phyloP scores from a whole-genome alignment of 1,284 basidiomycete genomes.

The Spongispora temasekensis region DNA sequence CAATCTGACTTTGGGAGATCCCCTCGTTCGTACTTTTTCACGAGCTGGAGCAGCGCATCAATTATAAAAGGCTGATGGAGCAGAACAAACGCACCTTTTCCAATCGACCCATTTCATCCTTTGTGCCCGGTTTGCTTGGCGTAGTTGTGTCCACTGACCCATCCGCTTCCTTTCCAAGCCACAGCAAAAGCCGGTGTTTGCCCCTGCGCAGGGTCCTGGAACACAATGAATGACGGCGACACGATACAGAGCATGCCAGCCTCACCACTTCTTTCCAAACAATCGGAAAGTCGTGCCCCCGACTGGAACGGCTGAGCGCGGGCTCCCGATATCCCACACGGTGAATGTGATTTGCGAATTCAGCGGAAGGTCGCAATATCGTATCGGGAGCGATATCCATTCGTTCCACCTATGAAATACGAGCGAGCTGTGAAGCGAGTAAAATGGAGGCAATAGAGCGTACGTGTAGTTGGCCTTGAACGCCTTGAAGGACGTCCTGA shows the following conservation, averaged over 20 bases:
- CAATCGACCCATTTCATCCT: slow-evolving; percentile 92
- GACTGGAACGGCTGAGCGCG: slow-evolving; percentile 72
- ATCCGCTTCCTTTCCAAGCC: slow-evolving; percentile 85
- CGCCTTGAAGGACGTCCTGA: slow-evolving; percentile 89
- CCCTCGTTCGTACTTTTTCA: slow-evolving; percentile 95
- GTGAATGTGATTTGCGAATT: slow-evolving; percentile 91
- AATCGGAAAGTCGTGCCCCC: slow-evolving; percentile 90
- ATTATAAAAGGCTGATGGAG: not conserved
- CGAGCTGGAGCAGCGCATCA: slow-evolving; percentile 55
- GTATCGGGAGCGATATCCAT: slow-evolving; percentile 88
- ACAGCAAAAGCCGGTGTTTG: slow-evolving; percentile 87
- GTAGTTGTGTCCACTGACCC: slow-evolving; percentile 80
- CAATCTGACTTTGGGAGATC: slow-evolving; percentile 95
- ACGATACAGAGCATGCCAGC: slow-evolving; percentile 17
- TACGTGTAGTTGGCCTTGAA: slow-evolving; percentile 85
- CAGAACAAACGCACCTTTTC: slow-evolving; percentile 73
- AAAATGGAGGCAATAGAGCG: slow-evolving; percentile 21
- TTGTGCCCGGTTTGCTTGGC: slow-evolving; percentile 77
- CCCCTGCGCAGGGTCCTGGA: slow-evolving; percentile 84
- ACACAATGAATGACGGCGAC: slow-evolving; percentile 6
- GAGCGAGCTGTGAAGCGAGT: slow-evolving; percentile 1
- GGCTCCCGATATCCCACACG: slow-evolving; percentile 90
- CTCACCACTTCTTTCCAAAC: slow-evolving; percentile 88
- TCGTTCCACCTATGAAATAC: slow-evolving; percentile 82
- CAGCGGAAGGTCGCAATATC: slow-evolving; percentile 88